A percentile compares a stretch with the other conserved stretches of the same genome.
These are phyloP conservation scores for Linanthus parryae DNA, from an alignment of 148 eudicot genomes.

Conservation along the genomic window DNA sequence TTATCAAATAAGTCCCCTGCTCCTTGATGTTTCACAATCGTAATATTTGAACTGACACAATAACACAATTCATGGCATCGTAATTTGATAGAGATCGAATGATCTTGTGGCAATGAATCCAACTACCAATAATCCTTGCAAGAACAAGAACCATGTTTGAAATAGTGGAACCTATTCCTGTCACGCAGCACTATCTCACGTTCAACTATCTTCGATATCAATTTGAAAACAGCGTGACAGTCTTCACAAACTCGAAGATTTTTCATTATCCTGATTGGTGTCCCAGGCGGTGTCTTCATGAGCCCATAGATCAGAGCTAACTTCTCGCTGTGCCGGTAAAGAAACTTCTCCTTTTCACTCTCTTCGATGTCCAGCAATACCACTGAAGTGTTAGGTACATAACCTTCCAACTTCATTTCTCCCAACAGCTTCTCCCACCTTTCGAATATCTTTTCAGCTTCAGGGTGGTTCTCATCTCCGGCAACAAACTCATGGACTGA, in stretches of 20 bases:
- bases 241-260: slow-evolving; percentile 19
- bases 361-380: slow-evolving; percentile 17
- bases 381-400: slow-evolving; percentile 16
- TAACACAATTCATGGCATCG: too few relatives aligned
- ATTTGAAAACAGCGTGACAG: slow-evolving; percentile 15
- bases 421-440: slow-evolving; percentile 8
- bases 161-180: slow-evolving; percentile 16
- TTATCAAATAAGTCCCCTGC: too few relatives aligned
- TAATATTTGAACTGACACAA: too few relatives aligned
- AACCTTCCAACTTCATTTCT: slow-evolving; percentile 14
- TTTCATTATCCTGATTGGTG: slow-evolving; percentile 18
- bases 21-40: too few relatives aligned
- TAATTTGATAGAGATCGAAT: too few relatives aligned
- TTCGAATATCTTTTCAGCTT: slow-evolving; percentile 12
- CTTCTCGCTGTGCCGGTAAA: slow-evolving; percentile 16
- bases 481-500: slow-evolving; percentile 14
- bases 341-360: slow-evolving; percentile 12
- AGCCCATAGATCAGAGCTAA: slow-evolving; percentile 14
- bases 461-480: slow-evolving; percentile 19
- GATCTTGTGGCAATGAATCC: too few relatives aligned
- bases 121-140: slow-evolving; percentile 18
- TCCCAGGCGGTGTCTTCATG: slow-evolving; percentile 5
- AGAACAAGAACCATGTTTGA: slow-evolving; percentile 14
- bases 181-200: slow-evolving; percentile 15
- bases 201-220: slow-evolving; percentile 11